These are phyloP conservation scores for Phytophthora sojae DNA, from an alignment of 352 stramenopile species.

Conservation along the genomic window DNA sequence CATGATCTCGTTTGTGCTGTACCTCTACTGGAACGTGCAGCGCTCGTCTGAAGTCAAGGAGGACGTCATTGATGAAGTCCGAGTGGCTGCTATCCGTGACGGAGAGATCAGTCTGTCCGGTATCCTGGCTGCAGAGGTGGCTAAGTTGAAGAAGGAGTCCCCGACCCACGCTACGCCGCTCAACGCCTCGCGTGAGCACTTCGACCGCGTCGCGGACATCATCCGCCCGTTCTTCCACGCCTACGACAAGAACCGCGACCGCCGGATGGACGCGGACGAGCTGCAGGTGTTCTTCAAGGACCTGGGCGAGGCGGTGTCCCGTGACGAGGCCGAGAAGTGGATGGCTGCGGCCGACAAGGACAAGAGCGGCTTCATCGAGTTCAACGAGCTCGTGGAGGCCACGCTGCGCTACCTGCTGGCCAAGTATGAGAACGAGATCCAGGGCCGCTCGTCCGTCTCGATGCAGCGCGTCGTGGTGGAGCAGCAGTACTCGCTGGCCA, in stretches of 20 bases:
- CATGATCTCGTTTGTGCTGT: conserved; percentile 91
- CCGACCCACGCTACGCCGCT: conserved; percentile 56
- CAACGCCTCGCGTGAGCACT: conserved; percentile 57
- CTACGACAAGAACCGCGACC: conserved; percentile 94
- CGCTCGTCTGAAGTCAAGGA: conserved; percentile 74
- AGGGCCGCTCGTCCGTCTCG: conserved; percentile 56
- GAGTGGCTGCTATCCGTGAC: conserved; percentile 71
- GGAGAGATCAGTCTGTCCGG: conserved; percentile 84
- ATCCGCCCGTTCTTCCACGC: conserved; percentile 93
- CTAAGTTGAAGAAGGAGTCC: conserved; percentile 62
- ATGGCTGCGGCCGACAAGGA: conserved; percentile 93
- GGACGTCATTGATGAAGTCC: conserved; percentile 76
- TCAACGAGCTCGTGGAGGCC: conserved; percentile 94
- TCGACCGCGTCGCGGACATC: conserved; percentile 90
- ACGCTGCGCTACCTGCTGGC: conserved; percentile 88
- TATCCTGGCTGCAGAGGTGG: conserved; percentile 80
- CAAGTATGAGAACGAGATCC: conserved; percentile 74
- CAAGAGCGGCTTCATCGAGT: conserved; percentile 92
- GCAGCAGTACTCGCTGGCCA: conserved; percentile 52
- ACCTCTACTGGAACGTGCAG: conserved; percentile 93
- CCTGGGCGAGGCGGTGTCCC: conserved; percentile 90
- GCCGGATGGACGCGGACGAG: conserved; percentile 92
- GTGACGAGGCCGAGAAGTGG: conserved; percentile 83
- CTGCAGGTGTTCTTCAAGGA: conserved; percentile 94
- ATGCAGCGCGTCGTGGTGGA: conserved; percentile 61